phyloP scores from a whole-genome alignment of 164 flowering plant genomes.

The Piper longum region DNA sequence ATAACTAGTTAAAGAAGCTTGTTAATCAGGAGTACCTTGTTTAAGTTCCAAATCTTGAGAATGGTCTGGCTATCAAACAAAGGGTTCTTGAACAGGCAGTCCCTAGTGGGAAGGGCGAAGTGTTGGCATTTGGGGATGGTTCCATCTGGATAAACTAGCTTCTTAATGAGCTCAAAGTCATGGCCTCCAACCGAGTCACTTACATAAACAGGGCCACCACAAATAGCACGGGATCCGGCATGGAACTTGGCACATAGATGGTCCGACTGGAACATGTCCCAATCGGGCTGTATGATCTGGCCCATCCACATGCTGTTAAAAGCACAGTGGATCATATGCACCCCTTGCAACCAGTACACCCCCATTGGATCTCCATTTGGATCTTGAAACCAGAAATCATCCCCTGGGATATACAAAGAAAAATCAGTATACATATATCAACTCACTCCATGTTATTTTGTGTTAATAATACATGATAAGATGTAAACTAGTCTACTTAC shows the following conservation, averaged over 20 bases:
- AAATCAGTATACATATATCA: not conserved
- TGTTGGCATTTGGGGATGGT: conserved; percentile 65
- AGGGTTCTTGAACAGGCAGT: conserved; percentile 74
- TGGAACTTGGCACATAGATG: conserved; percentile 69
- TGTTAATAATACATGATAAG: not conserved
- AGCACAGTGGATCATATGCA: conserved; percentile 88
- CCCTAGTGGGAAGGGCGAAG: conserved; percentile 77
- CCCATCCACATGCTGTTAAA: conserved; percentile 96
- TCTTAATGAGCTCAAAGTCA: conserved; percentile 53
- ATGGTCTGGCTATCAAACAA: conserved; percentile 53
- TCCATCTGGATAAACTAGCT: conserved; percentile 73
- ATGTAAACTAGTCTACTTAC: conserved; percentile 18
- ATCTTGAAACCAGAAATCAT: conserved; percentile 94
- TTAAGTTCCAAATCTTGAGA: conserved; percentile 84
- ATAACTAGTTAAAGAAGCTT: too few relatives aligned
- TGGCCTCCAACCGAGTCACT: conserved; percentile 70
- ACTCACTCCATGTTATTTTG: too few relatives aligned
- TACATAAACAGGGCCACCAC: conserved; percentile 77
- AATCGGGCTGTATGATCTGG: conserved; percentile 76
- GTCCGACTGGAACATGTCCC: conserved; percentile 95
- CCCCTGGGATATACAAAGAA: conserved; percentile 28
- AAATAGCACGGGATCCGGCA: conserved; percentile 79
- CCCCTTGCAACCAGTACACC: conserved; percentile 85
- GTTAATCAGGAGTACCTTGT: conserved; percentile 30
- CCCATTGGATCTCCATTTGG: conserved; percentile 91